Conservation (phyloP, 78 protist species). For the Dictyostelium intermedium region DNA sequence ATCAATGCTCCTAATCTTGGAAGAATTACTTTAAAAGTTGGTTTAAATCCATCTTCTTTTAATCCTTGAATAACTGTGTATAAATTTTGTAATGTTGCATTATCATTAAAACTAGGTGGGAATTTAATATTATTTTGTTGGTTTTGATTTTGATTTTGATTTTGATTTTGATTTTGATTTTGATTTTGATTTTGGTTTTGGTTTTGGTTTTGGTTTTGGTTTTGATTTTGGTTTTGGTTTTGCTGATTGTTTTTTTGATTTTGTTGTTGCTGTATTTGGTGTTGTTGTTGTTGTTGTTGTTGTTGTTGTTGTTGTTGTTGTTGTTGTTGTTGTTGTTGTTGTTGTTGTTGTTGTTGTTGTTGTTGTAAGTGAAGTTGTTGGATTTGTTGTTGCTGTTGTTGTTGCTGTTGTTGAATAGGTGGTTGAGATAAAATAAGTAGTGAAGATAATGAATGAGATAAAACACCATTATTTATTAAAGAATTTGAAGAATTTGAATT, state of each 20-base stretch:
- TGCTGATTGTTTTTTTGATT: not conserved
- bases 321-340: not conserved
- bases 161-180: not conserved
- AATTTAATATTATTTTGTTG: not conserved
- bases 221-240: not conserved
- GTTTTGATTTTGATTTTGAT: not conserved
- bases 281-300: not conserved
- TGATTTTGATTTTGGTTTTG: not conserved
- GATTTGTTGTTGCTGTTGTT: not conserved
- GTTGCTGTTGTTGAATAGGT: not conserved
- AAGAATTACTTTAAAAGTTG: slow-evolving; percentile 68
- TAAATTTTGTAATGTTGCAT: slow-evolving; percentile 7
- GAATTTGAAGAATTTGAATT: not conserved
- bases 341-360: slow-evolving; percentile 14
- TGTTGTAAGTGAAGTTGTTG: not conserved
- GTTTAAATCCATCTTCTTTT: slow-evolving; percentile 69
- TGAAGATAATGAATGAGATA: slow-evolving; percentile 18
- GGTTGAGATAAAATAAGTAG: not conserved
- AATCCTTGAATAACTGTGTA: slow-evolving; percentile 56
- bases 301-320: not conserved
- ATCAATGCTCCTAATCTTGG: slow-evolving; percentile 52
- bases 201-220: not conserved
- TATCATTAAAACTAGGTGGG: slow-evolving; percentile 3
- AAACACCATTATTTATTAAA: not conserved
- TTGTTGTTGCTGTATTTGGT: not conserved